These are phyloP conservation scores for Calocera cornea DNA, from an alignment of 768 basidiomycete species.

Conservation along the genomic window DNA sequence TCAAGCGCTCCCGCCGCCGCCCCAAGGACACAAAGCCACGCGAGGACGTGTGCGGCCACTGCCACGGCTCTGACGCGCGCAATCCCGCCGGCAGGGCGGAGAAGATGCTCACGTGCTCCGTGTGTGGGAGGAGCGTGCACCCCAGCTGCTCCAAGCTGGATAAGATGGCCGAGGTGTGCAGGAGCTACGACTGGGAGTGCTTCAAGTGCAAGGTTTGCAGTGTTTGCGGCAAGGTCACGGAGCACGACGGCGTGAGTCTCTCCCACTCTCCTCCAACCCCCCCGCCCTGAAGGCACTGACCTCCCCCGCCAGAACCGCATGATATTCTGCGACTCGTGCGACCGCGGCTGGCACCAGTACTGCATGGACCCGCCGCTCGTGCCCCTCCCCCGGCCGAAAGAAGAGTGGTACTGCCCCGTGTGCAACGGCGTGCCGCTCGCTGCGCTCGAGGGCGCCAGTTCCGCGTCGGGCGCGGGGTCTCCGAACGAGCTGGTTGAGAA, in stretches of 20 bases:
- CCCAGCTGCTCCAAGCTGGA: conserved; percentile 66
- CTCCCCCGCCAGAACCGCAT: conserved; percentile 45
- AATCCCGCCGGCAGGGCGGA: conserved; percentile 51
- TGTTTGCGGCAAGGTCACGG: conserved; percentile 68
- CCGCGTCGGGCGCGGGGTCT: conserved; percentile 2
- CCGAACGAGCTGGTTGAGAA: conserved; percentile 19
- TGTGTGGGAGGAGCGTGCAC: conserved; percentile 79
- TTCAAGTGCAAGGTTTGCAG: conserved; percentile 88
- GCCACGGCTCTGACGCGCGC: conserved; percentile 46
- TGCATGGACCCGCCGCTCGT: conserved; percentile 60
- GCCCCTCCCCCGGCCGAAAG: conserved; percentile 46
- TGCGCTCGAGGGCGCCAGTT: neutral
- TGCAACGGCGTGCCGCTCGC: conserved; percentile 25
- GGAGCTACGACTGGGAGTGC: conserved; percentile 73
- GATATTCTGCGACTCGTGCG: conserved; percentile 87
- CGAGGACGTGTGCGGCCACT: conserved; percentile 66
- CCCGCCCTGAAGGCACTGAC: conserved; percentile 15
- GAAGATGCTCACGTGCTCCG: conserved; percentile 59
- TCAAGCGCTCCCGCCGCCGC: neutral
- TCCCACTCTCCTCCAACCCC: conserved; percentile 12
- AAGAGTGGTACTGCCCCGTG: conserved; percentile 61
- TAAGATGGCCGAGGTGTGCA: conserved; percentile 44
- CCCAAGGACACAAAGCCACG: conserved; percentile 21
- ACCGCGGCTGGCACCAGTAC: conserved; percentile 84
- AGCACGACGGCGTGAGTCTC: conserved; percentile 52